Conservation (phyloP, 192 early-diverging fungal species). For the Dispira simplex region DNA sequence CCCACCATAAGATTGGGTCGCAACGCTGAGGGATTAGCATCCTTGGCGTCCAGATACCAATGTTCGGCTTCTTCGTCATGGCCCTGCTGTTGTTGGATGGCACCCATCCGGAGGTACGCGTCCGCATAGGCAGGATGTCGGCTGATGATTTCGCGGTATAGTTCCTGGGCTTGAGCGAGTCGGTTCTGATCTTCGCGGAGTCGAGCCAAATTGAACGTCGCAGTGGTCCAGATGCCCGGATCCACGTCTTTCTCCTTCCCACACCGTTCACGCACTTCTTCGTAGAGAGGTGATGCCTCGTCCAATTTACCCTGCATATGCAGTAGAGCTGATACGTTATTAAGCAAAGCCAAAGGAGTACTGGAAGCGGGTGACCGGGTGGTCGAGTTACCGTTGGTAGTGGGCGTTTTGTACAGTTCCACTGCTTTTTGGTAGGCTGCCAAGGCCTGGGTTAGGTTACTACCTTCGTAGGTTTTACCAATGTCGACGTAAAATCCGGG, state of each 20-base stretch:
- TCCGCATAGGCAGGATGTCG: constrained; percentile 62
- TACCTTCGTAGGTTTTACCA: constrained; percentile 46
- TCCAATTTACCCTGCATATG: constrained; percentile 34
- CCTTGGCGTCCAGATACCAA: constrained; percentile 42
- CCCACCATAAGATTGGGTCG: constrained; percentile 62
- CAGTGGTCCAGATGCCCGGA: constrained; percentile 22
- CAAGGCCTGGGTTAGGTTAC: constrained; percentile 25
- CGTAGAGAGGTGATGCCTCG: constrained; percentile 13
- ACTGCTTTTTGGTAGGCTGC: constrained; percentile 27
- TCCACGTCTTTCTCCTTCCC: constrained; percentile 37
- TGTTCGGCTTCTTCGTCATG: constrained; percentile 41
- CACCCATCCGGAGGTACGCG: constrained; percentile 62
- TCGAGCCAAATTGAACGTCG: constrained; percentile 62
- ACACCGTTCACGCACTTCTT: constrained; percentile 11
- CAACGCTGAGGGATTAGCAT: constrained; percentile 39
- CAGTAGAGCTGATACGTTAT: constrained; percentile 72
- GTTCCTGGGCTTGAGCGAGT: constrained; percentile 36
- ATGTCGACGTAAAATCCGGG: constrained; percentile 44
- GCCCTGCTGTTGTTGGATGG: constrained; percentile 35
- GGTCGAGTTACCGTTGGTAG: constrained; percentile 17
- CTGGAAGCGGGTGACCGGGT: too few relatives aligned
- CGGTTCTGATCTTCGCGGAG: constrained; percentile 45
- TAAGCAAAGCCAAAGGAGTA: constrained; percentile 45
- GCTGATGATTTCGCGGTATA: constrained; percentile 44
- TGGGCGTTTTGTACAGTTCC: constrained; percentile 19